Conservation (phyloP, 495 filamentous ascomycete species). For the Penicillium soppii region DNA sequence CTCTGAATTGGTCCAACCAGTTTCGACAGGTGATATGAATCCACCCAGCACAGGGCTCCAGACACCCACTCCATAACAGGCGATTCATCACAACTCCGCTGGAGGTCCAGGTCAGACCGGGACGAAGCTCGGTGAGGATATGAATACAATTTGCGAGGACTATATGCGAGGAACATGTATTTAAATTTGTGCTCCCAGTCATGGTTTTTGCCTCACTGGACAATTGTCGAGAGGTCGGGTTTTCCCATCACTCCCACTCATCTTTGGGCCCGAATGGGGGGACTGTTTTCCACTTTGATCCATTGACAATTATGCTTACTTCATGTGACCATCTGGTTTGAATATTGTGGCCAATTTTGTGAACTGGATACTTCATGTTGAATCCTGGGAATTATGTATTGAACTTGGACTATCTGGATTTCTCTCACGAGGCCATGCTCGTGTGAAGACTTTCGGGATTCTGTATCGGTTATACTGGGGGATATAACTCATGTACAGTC, state of each 20-base stretch:
- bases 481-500: background rate
- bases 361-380: background rate
- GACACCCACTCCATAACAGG: background rate
- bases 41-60: background rate
- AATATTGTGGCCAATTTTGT: background rate
- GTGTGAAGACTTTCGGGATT: background rate
- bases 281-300: background rate
- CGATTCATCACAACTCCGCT: background rate
- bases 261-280: constrained; percentile 2
- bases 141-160: background rate
- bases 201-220: constrained; percentile 4
- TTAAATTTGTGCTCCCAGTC: background rate
- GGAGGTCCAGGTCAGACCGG: background rate
- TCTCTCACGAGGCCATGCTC: constrained; percentile 7
- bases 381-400: background rate
- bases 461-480: background rate
- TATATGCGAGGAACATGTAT: background rate
- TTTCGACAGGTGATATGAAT: background rate
- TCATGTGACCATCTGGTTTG: background rate
- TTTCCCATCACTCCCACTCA: constrained; percentile 3
- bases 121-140: background rate
- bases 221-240: background rate
- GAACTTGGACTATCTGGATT: too few relatives aligned
- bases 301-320: background rate
- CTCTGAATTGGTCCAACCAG: too few relatives aligned